phyloP scores from a whole-genome alignment of 2,329 filamentous ascomycete genomes.

The Trichoderma gracile region DNA sequence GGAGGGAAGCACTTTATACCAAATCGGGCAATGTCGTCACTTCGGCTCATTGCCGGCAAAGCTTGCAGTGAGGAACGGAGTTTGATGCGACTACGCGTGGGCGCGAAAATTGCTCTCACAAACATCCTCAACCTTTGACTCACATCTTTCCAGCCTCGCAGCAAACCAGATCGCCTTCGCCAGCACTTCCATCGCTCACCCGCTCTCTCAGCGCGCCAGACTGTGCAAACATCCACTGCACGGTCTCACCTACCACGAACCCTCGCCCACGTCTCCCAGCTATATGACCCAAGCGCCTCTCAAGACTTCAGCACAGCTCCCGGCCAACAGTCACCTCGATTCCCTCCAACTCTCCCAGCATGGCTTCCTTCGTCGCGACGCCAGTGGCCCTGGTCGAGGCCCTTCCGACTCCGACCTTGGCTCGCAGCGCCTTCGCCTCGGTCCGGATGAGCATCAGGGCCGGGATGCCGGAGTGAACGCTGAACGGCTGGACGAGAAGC shows the following conservation, averaged over 20 bases:
- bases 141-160: not conserved
- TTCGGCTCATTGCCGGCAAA: constrained; percentile 37
- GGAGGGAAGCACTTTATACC: not conserved
- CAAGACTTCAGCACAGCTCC: constrained; percentile 48
- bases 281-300: constrained; percentile 65
- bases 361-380: constrained; percentile 55
- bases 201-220: constrained; percentile 35
- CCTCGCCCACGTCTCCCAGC: constrained; percentile 44
- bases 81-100: constrained; percentile 29
- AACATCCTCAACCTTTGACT: not conserved
- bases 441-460: constrained; percentile 16
- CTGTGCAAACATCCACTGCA: constrained; percentile 56
- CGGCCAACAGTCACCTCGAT: constrained; percentile 40
- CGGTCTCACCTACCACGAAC: constrained; percentile 46
- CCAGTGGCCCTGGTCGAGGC: constrained; percentile 41
- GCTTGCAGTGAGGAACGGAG: constrained; percentile 2
- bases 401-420: constrained; percentile 38
- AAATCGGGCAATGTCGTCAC: constrained; percentile 20
- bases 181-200: not conserved
- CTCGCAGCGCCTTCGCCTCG: constrained; percentile 41
- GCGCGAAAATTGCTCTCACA: constrained; percentile 28
- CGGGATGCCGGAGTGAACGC: constrained; percentile 39
- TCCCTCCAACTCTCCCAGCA: constrained; percentile 50
- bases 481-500: constrained; percentile 50
- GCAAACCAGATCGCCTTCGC: constrained; percentile 25